phyloP scores from a whole-genome alignment of 768 basidiomycete genomes.

The Omphalotus guepiniiformis region DNA sequence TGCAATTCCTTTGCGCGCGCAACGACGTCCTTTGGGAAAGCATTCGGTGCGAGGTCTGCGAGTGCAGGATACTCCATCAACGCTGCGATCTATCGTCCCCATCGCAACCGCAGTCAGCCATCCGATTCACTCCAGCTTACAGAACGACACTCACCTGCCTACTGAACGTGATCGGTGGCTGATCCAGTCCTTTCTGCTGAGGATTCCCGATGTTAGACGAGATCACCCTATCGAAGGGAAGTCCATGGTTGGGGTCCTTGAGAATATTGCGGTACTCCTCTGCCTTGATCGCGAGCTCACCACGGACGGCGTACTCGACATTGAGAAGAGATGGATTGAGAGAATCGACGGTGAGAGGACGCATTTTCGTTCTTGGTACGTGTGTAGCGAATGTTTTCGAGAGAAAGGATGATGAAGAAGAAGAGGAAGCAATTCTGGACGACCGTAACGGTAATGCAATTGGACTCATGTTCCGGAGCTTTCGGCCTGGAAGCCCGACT shows the following conservation, averaged over 20 bases:
- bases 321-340: conserved; percentile 83
- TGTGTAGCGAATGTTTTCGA: conserved; percentile 14
- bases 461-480: too few species aligned
- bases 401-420: too few species aligned
- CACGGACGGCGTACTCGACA: conserved; percentile 96
- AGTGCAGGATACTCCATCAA: conserved; percentile 90
- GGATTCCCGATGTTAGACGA: conserved; percentile 98
- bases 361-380: too few species aligned
- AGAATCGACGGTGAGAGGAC: conserved; percentile 56
- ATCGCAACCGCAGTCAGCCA: too few species aligned
- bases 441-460: too few species aligned
- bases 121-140: too few species aligned
- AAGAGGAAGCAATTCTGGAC: too few species aligned
- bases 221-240: conserved; percentile 84
- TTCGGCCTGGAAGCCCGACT: too few species aligned
- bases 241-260: conserved; percentile 46
- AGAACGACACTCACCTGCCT: conserved; percentile 82
- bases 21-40: conserved; percentile 84
- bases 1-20: conserved; percentile 78
- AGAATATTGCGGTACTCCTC: conserved; percentile 76
- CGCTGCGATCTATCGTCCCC: conserved; percentile 85
- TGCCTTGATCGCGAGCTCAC: conserved; percentile 93
- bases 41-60: conserved; percentile 65
- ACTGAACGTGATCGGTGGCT: conserved; percentile 87
- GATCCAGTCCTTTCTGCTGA: conserved; percentile 92